These are phyloP conservation scores for Trypanosoma cruzi DNA, from an alignment of 208 protist species.

Conservation along the genomic window DNA sequence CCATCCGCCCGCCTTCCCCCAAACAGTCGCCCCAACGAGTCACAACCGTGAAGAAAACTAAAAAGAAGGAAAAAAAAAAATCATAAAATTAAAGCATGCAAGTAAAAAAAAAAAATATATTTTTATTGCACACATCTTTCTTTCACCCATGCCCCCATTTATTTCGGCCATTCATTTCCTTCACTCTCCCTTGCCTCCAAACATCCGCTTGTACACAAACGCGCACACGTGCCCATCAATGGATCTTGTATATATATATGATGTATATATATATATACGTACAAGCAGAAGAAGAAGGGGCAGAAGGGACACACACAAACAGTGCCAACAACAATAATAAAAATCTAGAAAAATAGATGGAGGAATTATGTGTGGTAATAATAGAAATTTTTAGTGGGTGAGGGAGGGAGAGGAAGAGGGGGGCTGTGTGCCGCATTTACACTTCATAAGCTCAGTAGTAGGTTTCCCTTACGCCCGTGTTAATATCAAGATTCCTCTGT, in stretches of 20 bases:
- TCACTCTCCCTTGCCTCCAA: no score
- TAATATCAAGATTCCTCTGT: slow-evolving; percentile 40
- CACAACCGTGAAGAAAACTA: slow-evolving; percentile 4
- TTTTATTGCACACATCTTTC: no score
- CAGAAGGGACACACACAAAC: neutral
- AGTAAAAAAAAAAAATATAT: neutral
- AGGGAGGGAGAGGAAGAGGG: neutral
- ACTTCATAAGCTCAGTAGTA: slow-evolving; percentile 15
- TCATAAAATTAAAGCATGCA: neutral
- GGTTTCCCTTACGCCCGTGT: slow-evolving; percentile 19
- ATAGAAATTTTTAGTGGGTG: neutral
- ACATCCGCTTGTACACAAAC: no score
- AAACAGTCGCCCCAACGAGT: neutral
- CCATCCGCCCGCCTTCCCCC: neutral
- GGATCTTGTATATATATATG: no score
- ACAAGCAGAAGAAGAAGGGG: neutral
- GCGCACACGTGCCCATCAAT: no score
- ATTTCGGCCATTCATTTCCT: no score
- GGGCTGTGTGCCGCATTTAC: neutral
- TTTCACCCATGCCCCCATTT: no score
- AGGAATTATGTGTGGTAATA: neutral
- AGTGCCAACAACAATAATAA: neutral
- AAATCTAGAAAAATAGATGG: neutral
- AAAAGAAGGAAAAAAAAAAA: slow-evolving; percentile 14
- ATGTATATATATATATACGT: no score